A percentile compares a stretch with the other conserved stretches of the same genome.
Evolutionary conservation across 768 basidiomycete genomes (phyloP).

Genomic region (Mrakia frigida): DNA sequence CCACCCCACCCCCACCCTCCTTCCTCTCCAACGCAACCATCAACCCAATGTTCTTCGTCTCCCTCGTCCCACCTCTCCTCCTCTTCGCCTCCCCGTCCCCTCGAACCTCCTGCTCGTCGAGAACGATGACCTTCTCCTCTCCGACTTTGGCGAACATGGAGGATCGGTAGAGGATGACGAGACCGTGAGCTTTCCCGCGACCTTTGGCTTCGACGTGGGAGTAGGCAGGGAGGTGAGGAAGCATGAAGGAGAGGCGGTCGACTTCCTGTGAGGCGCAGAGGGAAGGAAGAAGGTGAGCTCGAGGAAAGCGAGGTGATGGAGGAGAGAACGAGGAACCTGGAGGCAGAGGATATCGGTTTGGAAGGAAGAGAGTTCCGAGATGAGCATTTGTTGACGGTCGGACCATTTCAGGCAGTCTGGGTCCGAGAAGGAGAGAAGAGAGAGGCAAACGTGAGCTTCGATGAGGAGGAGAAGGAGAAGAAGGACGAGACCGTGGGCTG

Average conservation of each 20-base stretch:
- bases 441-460: neutral
- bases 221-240: conserved; percentile 64
- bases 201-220: conserved; percentile 61
- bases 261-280: conserved; percentile 60
- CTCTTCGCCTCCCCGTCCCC: conserved; percentile 40
- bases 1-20: conserved; percentile 42
- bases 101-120: conserved; percentile 60
- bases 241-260: conserved; percentile 67
- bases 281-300: conserved; percentile 2
- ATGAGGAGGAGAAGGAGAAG: neutral
- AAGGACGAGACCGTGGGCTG: neutral
- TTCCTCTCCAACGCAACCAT: conserved; percentile 60
- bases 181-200: conserved; percentile 74
- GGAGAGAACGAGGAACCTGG: conserved; percentile 54
- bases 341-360: conserved; percentile 81
- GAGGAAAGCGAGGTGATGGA: conserved; percentile 4
- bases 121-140: conserved; percentile 54
- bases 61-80: conserved; percentile 58
- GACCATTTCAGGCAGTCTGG: conserved; percentile 66
- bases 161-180: conserved; percentile 67
- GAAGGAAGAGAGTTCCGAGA: conserved; percentile 65
- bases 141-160: conserved; percentile 51
- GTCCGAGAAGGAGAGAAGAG: neutral
- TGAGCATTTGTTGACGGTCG: conserved; percentile 69
- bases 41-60: conserved; percentile 73